Percentiles rank a stretch among this genome's conserved stretches.
Evolutionary conservation across 2,329 filamentous ascomycete species (phyloP).

Genomic region (Alternaria burnsii): DNA sequence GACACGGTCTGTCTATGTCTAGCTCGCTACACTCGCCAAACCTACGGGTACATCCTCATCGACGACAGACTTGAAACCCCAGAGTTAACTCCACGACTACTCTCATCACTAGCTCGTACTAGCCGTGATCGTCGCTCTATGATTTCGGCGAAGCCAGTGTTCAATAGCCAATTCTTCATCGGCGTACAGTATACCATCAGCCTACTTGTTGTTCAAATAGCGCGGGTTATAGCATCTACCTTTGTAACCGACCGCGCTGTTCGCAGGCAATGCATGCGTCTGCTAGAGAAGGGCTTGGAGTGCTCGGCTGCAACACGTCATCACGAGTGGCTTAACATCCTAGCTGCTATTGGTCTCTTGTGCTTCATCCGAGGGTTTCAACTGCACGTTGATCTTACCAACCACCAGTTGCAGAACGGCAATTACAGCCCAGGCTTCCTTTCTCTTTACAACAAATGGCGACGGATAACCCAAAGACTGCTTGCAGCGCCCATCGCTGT

Average conservation of each 20-base stretch:
- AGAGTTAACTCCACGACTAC: not conserved
- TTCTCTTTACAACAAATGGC: not conserved
- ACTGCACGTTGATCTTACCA: conserved; percentile 5
- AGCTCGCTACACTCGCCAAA: not conserved
- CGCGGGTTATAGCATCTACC: not conserved
- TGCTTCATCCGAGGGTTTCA: conserved; percentile 1
- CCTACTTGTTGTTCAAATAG: not conserved
- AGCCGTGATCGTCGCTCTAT: not conserved
- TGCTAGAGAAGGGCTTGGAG: conserved; percentile 1
- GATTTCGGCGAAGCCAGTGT: not conserved
- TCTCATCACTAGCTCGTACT: not conserved
- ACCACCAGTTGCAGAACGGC: not conserved
- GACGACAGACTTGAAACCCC: not conserved
- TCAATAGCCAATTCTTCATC: not conserved
- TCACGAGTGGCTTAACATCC: not conserved
- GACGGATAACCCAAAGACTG: not conserved
- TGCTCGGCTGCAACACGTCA: not conserved
- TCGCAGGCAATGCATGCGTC: not conserved
- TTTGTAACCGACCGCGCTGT: not conserved
- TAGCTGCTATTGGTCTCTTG: conserved; percentile 1
- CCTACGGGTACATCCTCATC: not conserved
- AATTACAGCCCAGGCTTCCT: conserved; percentile 10
- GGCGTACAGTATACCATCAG: not conserved
- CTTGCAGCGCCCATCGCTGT: conserved; percentile 11
- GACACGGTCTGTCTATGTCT: not conserved